These are phyloP conservation scores for Boechera stricta DNA, from an alignment of 345 rosid species.

Conservation along the genomic window DNA sequence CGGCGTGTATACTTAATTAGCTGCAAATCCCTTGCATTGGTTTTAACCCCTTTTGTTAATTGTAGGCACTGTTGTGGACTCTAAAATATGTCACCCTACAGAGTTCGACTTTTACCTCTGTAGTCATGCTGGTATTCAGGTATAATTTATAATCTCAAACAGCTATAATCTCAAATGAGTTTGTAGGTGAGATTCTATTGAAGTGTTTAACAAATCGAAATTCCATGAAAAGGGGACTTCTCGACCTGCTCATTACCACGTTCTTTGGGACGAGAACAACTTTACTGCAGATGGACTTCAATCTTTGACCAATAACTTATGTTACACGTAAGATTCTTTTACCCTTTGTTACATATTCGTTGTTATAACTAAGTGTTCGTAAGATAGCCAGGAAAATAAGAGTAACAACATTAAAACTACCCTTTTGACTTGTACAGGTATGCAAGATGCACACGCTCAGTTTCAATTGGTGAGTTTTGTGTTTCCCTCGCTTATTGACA, in stretches of 20 bases:
- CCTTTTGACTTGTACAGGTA: conserved; percentile 56
- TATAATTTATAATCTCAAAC: conserved; percentile 28
- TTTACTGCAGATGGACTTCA: conserved; percentile 93
- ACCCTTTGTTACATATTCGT: neutral
- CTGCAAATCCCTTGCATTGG: neutral
- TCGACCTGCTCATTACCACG: conserved; percentile 98
- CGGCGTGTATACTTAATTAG: neutral
- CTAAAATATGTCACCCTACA: conserved; percentile 97
- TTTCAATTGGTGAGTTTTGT: conserved; percentile 77
- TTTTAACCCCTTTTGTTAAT: neutral
- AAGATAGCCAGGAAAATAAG: neutral
- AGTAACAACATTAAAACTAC: neutral
- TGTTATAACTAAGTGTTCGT: neutral
- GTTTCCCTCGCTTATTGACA: neutral
- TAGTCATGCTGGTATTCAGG: conserved; percentile 99
- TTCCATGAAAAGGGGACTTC: conserved; percentile 74
- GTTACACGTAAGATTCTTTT: conserved; percentile 77
- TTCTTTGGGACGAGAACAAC: conserved; percentile 98
- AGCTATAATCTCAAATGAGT: neutral
- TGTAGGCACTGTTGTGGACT: conserved; percentile 95
- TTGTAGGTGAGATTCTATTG: neutral
- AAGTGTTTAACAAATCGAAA: neutral
- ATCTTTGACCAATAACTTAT: conserved; percentile 88
- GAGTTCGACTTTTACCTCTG: conserved; percentile 97
- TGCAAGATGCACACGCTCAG: conserved; percentile 97